A percentile compares a stretch with the other conserved stretches of the same genome.
phyloP scores from a whole-genome alignment of 1,284 basidiomycete species.

The Somion occarium region DNA sequence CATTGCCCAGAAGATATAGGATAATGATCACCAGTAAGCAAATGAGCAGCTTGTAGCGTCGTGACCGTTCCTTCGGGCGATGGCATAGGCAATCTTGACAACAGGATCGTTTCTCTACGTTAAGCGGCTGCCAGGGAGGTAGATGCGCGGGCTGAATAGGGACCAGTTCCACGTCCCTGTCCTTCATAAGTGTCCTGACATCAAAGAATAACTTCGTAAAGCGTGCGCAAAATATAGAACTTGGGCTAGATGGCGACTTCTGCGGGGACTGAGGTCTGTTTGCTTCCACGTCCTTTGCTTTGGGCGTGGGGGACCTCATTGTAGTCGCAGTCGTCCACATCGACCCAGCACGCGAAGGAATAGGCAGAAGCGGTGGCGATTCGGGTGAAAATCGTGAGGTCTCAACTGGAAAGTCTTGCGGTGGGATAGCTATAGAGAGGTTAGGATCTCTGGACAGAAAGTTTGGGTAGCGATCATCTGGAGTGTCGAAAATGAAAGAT shows the following conservation, averaged over 20 bases:
- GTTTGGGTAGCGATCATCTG: constrained; percentile 17
- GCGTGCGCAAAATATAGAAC: constrained; percentile 23
- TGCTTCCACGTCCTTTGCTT: constrained; percentile 12
- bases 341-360: constrained; percentile 15
- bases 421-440: constrained; percentile 20
- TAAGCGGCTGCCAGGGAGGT: constrained; percentile 34
- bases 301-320: constrained; percentile 13
- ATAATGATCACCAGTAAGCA: constrained; percentile 34
- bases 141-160: constrained; percentile 26
- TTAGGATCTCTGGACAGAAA: constrained; percentile 17
- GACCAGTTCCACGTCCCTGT: constrained; percentile 23
- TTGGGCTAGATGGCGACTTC: constrained; percentile 2
- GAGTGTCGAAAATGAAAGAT: constrained; percentile 7
- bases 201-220: constrained; percentile 35
- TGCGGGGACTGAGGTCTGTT: constrained; percentile 7
- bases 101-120: constrained; percentile 34
- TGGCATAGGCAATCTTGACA: constrained; percentile 27
- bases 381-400: constrained; percentile 20
- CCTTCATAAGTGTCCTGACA: constrained; percentile 24
- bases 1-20: constrained; percentile 39
- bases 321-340: constrained; percentile 21
- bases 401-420: constrained; percentile 16
- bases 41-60: constrained; percentile 26
- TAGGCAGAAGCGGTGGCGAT: constrained; percentile 16
- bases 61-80: constrained; percentile 26